Percentiles rank a stretch among this genome's conserved stretches.
These are phyloP conservation scores for Blakeslea trispora DNA, from an alignment of 371 early-diverging fungal genomes.

Conservation along the genomic window DNA sequence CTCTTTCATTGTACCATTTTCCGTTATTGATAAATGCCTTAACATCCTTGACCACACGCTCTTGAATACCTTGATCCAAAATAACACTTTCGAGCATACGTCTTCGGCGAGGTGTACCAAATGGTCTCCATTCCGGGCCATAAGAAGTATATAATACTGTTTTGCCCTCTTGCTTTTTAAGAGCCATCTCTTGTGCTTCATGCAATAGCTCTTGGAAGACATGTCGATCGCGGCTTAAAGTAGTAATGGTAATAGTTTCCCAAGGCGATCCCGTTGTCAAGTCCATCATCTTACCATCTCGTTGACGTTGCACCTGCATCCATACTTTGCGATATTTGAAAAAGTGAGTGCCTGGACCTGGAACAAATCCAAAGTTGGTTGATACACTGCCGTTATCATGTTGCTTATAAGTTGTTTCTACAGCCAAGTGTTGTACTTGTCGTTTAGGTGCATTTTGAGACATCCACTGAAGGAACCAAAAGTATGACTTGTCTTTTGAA, in stretches of 20 bases:
- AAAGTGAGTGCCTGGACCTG: conserved; percentile 92
- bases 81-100: conserved; percentile 87
- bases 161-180: conserved; percentile 89
- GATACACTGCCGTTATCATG: conserved; percentile 90
- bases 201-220: conserved; percentile 76
- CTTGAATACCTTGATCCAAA: conserved; percentile 75
- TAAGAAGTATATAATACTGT: conserved; percentile 93
- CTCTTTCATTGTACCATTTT: conserved; percentile 94
- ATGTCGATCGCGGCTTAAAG: conserved; percentile 77
- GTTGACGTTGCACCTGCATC: conserved; percentile 86
- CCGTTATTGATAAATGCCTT: conserved; percentile 83
- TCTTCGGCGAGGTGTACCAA: conserved; percentile 90
- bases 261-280: conserved; percentile 88
- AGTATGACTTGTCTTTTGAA: conserved; percentile 88
- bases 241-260: conserved; percentile 94
- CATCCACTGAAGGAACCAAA: conserved; percentile 95
- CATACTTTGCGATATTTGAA: conserved; percentile 83
- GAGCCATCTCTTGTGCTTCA: conserved; percentile 84
- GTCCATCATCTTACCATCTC: conserved; percentile 89
- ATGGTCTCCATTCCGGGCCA: conserved; percentile 97
- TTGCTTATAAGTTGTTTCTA: conserved; percentile 85
- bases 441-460: conserved; percentile 61
- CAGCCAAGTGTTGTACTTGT: conserved; percentile 77
- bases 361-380: conserved; percentile 85
- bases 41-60: conserved; percentile 83